Percentiles rank a stretch among this genome's conserved stretches.
Conservation (phyloP, 108 stramenopile genomes). For the Skeletonema costatum region DNA sequence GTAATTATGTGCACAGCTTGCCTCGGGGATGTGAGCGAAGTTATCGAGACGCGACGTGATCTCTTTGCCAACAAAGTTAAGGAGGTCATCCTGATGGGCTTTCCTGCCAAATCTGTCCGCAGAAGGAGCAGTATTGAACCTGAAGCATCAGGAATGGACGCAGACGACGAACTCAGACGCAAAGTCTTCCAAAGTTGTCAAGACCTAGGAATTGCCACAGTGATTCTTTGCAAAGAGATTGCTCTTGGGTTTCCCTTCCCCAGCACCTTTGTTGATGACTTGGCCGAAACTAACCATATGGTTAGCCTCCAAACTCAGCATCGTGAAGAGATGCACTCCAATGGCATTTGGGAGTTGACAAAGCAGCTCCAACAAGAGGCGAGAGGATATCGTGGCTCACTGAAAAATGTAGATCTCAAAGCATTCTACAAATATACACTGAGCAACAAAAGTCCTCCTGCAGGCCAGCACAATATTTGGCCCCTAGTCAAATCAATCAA, state of each 20-base stretch:
- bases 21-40: constrained; percentile 30
- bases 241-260: constrained; percentile 38
- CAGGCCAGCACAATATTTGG: constrained; percentile 26
- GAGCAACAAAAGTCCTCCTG: constrained; percentile 14
- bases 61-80: constrained; percentile 41
- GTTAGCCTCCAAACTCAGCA: constrained; percentile 24
- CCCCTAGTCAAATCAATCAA: constrained; percentile 33
- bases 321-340: constrained; percentile 18
- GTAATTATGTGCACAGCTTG: constrained; percentile 27
- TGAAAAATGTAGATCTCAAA: constrained; percentile 16
- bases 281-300: constrained; percentile 34
- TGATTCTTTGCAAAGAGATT: constrained; percentile 17
- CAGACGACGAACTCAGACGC: constrained; percentile 6
- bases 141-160: constrained; percentile 1
- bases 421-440: constrained; percentile 33
- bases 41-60: constrained; percentile 24
- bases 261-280: constrained; percentile 23
- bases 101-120: constrained; percentile 21
- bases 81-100: constrained; percentile 39
- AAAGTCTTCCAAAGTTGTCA: constrained; percentile 38
- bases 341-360: constrained; percentile 26
- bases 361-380: constrained; percentile 11
- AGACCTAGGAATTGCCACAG: constrained; percentile 35
- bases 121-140: constrained; percentile 34
- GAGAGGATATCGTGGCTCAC: constrained; percentile 7